phyloP scores from a whole-genome alignment of 2,329 filamentous ascomycete genomes.

The Pleochaeta shiraiana region DNA sequence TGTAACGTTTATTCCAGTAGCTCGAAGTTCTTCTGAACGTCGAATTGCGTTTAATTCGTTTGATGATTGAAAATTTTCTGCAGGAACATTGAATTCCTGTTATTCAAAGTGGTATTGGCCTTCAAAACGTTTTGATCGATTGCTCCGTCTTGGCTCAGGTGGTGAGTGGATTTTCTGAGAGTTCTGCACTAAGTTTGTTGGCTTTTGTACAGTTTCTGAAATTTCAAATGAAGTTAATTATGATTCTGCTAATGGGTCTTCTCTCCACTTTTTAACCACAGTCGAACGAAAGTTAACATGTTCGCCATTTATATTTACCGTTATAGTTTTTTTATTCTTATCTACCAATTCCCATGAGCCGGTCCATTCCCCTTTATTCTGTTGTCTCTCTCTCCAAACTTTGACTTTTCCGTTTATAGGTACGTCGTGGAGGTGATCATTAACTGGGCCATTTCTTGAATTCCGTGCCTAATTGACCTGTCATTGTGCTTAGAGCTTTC shows the following conservation, averaged over 20 bases:
- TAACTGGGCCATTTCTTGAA: slow-evolving; percentile 1
- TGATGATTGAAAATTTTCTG: neutral
- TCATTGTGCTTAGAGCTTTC: neutral
- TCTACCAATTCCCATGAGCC: neutral
- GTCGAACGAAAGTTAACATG: neutral
- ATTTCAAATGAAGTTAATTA: neutral
- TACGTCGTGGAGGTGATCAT: slow-evolving; percentile 1
- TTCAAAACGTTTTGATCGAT: neutral
- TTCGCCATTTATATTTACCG: neutral
- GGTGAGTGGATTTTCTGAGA: neutral
- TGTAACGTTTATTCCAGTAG: neutral
- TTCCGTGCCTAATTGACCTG: slow-evolving; percentile 1
- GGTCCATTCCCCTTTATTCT: neutral
- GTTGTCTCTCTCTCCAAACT: slow-evolving; percentile 5
- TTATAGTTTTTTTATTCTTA: neutral
- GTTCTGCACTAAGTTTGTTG: neutral
- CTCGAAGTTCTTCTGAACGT: neutral
- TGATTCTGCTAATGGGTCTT: neutral
- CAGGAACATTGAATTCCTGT: neutral
- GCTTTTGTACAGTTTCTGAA: neutral
- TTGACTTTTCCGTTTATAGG: slow-evolving; percentile 1
- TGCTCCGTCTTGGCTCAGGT: neutral
- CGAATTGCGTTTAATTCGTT: neutral
- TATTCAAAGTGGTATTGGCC: neutral
- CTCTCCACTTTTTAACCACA: neutral